Evolutionary conservation across 139 green algal genomes (phyloP).

Genomic region (Tetraselmis chui): DNA sequence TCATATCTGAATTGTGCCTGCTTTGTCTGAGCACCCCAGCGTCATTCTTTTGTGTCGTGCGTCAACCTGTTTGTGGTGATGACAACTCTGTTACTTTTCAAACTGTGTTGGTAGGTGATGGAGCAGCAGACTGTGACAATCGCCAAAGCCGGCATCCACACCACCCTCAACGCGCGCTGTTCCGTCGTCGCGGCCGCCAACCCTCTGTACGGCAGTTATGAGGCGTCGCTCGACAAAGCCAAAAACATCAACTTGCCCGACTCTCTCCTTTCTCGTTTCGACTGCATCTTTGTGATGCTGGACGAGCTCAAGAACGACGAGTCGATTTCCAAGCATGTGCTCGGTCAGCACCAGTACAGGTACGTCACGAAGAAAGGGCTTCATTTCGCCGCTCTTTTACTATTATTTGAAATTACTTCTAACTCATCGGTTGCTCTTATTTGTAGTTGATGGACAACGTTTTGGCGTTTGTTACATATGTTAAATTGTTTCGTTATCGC

Average conservation of each 20-base stretch:
- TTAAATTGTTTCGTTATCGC: too few relatives aligned
- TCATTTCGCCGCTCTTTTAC: too few relatives aligned
- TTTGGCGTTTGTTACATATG: too few relatives aligned
- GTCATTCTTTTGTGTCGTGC: too few relatives aligned
- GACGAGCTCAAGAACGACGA: slow-evolving; percentile 72
- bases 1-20: too few relatives aligned
- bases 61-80: too few relatives aligned
- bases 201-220: slow-evolving; percentile 65
- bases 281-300: slow-evolving; percentile 95
- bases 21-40: too few relatives aligned
- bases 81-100: too few relatives aligned
- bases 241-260: slow-evolving; percentile 94
- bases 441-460: too few relatives aligned
- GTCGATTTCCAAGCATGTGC: slow-evolving; percentile 69
- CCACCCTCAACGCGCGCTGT: slow-evolving; percentile 93
- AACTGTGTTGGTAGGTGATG: slow-evolving; percentile 86
- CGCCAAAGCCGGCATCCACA: slow-evolving; percentile 96
- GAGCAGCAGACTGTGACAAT: slow-evolving; percentile 98
- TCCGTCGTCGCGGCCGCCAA: slow-evolving; percentile 86
- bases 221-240: slow-evolving; percentile 14
- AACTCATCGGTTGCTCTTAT: too few relatives aligned
- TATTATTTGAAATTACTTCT: too few relatives aligned
- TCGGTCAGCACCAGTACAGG: slow-evolving; percentile 84
- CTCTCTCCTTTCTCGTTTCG: slow-evolving; percentile 95
- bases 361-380: too few relatives aligned